phyloP scores from a whole-genome alignment of 129 eudicot genomes.

The Flaveria bidentis region DNA sequence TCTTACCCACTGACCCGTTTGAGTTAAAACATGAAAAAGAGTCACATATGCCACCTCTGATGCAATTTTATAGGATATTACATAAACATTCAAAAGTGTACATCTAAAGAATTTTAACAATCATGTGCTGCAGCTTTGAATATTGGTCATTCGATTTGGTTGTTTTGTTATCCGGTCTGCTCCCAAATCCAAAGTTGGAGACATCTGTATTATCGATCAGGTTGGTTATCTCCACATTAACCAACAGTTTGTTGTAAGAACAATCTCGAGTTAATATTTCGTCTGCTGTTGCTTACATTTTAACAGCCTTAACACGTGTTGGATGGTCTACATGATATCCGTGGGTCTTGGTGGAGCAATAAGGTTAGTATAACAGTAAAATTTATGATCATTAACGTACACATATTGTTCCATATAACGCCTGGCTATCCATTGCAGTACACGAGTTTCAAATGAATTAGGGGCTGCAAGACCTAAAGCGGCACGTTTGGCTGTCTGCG shows the following conservation, averaged over 20 bases:
- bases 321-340: slow-evolving; percentile 83
- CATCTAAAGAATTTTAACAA: neutral
- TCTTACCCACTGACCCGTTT: neutral
- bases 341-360: slow-evolving; percentile 81
- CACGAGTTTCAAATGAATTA: slow-evolving; percentile 76
- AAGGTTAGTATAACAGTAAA: slow-evolving; percentile 48
- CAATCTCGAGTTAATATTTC: neutral
- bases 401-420: slow-evolving; percentile 14
- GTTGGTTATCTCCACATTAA: slow-evolving; percentile 30
- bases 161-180: slow-evolving; percentile 75
- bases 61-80: neutral
- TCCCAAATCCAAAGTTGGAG: slow-evolving; percentile 72
- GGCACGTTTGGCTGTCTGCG: slow-evolving; percentile 55
- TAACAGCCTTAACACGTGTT: slow-evolving; percentile 76
- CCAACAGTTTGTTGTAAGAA: neutral
- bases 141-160: slow-evolving; percentile 87
- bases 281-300: neutral
- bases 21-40: neutral
- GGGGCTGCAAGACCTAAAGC: slow-evolving; percentile 62
- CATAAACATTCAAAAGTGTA: neutral
- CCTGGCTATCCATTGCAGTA: slow-evolving; percentile 37
- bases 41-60: neutral
- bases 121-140: slow-evolving; percentile 56
- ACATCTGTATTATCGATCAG: slow-evolving; percentile 78
- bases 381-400: neutral